These are phyloP conservation scores for Trichothecium sympodiale DNA, from an alignment of 2,329 filamentous ascomycete species.

Conservation along the genomic window DNA sequence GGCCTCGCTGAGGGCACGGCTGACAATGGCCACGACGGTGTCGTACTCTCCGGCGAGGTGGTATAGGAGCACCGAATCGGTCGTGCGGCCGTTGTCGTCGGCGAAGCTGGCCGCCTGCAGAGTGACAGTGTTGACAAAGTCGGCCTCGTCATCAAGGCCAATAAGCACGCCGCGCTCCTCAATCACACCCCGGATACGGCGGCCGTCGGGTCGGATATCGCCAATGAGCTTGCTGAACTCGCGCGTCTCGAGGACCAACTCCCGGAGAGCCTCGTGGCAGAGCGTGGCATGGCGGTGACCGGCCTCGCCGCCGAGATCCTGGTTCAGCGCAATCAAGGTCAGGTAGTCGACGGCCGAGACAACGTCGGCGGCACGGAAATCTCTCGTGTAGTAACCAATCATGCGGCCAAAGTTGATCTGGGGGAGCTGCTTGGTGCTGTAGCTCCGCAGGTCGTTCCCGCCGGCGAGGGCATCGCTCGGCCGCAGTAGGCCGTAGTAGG, in stretches of 20 bases:
- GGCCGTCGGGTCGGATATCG: constrained; percentile 79
- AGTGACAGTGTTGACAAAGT: constrained; percentile 87
- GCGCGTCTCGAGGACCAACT: constrained; percentile 90
- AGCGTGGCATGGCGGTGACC: constrained; percentile 69
- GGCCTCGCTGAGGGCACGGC: constrained; percentile 80
- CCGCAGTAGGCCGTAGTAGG: constrained; percentile 80
- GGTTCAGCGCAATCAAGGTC: constrained; percentile 80
- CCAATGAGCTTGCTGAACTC: constrained; percentile 92
- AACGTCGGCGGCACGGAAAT: constrained; percentile 86
- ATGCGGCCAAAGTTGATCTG: constrained; percentile 93
- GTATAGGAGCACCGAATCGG: constrained; percentile 88
- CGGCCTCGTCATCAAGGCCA: constrained; percentile 64
- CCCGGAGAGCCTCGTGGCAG: constrained; percentile 85
- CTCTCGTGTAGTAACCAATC: constrained; percentile 87
- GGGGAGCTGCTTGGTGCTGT: constrained; percentile 57
- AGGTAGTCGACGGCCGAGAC: constrained; percentile 91
- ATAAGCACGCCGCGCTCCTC: constrained; percentile 78
- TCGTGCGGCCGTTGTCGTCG: constrained; percentile 86
- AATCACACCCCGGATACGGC: constrained; percentile 74
- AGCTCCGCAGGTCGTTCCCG: constrained; percentile 57
- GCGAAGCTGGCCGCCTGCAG: constrained; percentile 84
- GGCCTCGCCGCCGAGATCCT: constrained; percentile 63
- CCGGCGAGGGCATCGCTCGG: constrained; percentile 70
- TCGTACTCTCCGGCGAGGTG: constrained; percentile 94
- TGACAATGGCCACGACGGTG: constrained; percentile 82